A percentile compares a stretch with the other conserved stretches of the same genome.
Evolutionary conservation across 352 stramenopile species (phyloP).

Genomic region (Phytophthora boehmeriae): DNA sequence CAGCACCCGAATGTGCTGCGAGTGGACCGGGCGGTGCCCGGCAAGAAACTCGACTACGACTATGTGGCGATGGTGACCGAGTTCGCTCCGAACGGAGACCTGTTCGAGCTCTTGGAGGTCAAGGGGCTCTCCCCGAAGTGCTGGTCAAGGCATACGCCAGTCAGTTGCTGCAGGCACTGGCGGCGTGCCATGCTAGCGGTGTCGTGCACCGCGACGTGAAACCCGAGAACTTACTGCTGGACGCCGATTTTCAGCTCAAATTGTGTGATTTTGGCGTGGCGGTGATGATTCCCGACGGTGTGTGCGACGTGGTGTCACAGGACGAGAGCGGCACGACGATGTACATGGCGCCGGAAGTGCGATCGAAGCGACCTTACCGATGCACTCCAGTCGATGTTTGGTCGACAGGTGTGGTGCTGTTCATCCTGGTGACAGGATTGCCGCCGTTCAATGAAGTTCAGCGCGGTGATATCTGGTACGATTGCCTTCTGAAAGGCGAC

Average conservation of each 20-base stretch:
- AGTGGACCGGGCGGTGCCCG: slow-evolving; percentile 46
- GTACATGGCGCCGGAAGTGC: slow-evolving; percentile 91
- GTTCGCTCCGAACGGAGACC: slow-evolving; percentile 75
- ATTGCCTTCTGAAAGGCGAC: slow-evolving; percentile 53
- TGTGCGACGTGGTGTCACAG: slow-evolving; percentile 30
- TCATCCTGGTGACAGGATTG: slow-evolving; percentile 91
- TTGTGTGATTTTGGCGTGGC: slow-evolving; percentile 94
- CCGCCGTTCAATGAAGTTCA: slow-evolving; percentile 85
- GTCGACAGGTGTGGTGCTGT: slow-evolving; percentile 90
- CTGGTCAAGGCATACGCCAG: slow-evolving; percentile 74
- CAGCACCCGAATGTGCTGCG: slow-evolving; percentile 65
- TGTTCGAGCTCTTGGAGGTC: slow-evolving; percentile 85
- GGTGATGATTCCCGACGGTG: slow-evolving; percentile 48
- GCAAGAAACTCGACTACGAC: slow-evolving; percentile 44
- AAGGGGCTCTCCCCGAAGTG: slow-evolving; percentile 64
- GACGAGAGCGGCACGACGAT: slow-evolving; percentile 82
- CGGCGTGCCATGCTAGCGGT: slow-evolving; percentile 72
- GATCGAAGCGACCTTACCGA: slow-evolving; percentile 59
- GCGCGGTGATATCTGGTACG: slow-evolving; percentile 80
- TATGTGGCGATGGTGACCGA: slow-evolving; percentile 82
- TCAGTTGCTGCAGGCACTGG: slow-evolving; percentile 73
- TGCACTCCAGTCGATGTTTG: slow-evolving; percentile 88
- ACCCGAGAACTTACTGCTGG: slow-evolving; percentile 91
- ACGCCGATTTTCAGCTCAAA: slow-evolving; percentile 83
- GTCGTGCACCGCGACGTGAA: slow-evolving; percentile 91